Percentiles rank a stretch among this genome's conserved stretches.
Conservation (phyloP, 345 rosid species). For the Kandelia obovata region DNA sequence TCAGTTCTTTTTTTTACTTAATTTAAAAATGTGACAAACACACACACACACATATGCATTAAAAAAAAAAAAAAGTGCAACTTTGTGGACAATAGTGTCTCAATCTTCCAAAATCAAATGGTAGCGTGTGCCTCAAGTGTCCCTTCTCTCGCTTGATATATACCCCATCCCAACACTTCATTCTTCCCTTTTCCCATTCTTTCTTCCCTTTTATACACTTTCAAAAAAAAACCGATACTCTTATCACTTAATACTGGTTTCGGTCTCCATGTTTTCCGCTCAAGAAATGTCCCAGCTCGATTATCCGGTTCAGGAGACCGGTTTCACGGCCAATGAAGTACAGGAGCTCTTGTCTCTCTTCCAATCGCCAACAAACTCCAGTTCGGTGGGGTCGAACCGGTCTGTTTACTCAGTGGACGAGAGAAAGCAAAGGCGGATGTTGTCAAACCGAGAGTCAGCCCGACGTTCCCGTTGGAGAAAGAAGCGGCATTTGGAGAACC, state of each 20-base stretch:
- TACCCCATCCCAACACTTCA: conserved; percentile 30
- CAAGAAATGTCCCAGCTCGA: conserved; percentile 28
- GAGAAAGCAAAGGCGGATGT: conserved; percentile 59
- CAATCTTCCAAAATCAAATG: conserved; percentile 24
- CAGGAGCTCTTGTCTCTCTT: conserved; percentile 46
- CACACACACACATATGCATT: no score
- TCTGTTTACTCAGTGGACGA: conserved; percentile 41
- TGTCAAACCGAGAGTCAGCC: conserved; percentile 90
- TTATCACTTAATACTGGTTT: not conserved
- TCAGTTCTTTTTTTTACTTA: no score
- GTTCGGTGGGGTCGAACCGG: conserved; percentile 44
- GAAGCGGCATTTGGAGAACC: conserved; percentile 65
- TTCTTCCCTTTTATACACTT: conserved; percentile 39
- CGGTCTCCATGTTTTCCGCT: conserved; percentile 31
- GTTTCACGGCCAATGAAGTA: conserved; percentile 37
- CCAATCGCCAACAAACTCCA: conserved; percentile 38
- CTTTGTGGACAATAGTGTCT: conserved; percentile 14
- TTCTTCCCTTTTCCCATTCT: conserved; percentile 37
- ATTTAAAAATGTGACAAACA: no score
- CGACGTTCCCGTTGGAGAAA: conserved; percentile 74
- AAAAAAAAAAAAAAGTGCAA: not conserved
- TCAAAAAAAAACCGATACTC: not conserved
- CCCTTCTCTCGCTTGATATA: conserved; percentile 38
- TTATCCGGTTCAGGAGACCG: conserved; percentile 36
- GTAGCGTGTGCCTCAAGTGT: conserved; percentile 25